phyloP scores from a whole-genome alignment of 2,329 filamentous ascomycete species.

The Penicillium sp. region DNA sequence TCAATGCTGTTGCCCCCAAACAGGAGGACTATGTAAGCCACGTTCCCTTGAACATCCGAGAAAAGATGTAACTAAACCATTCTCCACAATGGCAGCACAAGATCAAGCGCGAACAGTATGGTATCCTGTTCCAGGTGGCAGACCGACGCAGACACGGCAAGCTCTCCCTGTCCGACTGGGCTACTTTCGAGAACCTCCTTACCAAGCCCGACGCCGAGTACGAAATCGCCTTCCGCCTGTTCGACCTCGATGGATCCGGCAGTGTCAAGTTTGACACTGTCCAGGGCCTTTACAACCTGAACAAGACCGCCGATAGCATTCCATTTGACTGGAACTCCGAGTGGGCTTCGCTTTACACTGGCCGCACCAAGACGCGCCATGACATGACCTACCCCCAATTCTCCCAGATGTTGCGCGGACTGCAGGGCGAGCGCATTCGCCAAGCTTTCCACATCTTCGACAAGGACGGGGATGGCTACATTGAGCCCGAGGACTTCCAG shows the following conservation, averaged over 20 bases:
- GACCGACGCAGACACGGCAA: constrained; percentile 74
- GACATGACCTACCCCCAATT: constrained; percentile 95
- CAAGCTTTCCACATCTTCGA: constrained; percentile 94
- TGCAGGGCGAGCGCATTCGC: constrained; percentile 93
- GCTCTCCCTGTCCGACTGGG: constrained; percentile 83
- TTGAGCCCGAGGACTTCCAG: constrained; percentile 93
- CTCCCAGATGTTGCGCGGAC: constrained; percentile 92
- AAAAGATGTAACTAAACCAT: constrained; percentile 15
- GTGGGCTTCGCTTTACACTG: constrained; percentile 94
- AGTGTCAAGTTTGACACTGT: constrained; percentile 89
- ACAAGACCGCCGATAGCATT: constrained; percentile 81
- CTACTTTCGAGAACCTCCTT: constrained; percentile 89
- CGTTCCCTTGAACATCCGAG: not conserved
- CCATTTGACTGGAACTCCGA: constrained; percentile 97
- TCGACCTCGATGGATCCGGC: constrained; percentile 82
- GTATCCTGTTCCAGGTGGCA: constrained; percentile 87
- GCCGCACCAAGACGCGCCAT: constrained; percentile 82
- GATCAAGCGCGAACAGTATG: constrained; percentile 94
- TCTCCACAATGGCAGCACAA: constrained; percentile 68
- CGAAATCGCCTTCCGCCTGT: constrained; percentile 95
- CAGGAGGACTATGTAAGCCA: constrained; percentile 85
- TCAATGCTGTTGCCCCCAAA: constrained; percentile 82
- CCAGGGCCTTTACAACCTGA: constrained; percentile 78
- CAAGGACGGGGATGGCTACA: constrained; percentile 88
- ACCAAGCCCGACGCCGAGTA: constrained; percentile 96